Base-by-base conservation (phyloP, 1,284 basidiomycete genomes). In the Cutaneotrichosporon mucoides region DNA sequence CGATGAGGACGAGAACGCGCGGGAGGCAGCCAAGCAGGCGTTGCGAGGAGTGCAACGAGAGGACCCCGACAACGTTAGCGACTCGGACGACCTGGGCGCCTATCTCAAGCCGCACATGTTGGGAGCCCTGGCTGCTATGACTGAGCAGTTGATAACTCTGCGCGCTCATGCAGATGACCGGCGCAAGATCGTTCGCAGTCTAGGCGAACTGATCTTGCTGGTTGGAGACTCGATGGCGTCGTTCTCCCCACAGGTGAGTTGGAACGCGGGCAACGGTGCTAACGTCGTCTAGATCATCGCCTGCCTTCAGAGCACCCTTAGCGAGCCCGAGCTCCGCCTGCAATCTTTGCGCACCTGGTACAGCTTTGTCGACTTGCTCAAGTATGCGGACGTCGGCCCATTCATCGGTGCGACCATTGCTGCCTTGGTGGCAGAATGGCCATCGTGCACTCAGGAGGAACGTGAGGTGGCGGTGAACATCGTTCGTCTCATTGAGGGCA, bases 381-480 rank as follows among this genome's bases (percentile, higher is more conserved):
- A 82, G 5, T 83, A 85, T 34, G 77, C 79, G 41, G 93, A 98
- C 62, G 81, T 95, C 34, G 89, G 90, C 1, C 86, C 90, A 1
- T 87, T 92, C 71, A 83, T 96, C 46, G 93, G 92, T 3, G 85
- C 90, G 5, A 96, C 92, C 0, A 90, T 88, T 36, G 94, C 96
- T 1, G 86, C 90, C 0, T 82, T 98, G 48, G 84, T 94, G 6
- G 82, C 86, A 1, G 82, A 84, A 1, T 99, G 96, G 96, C 10
- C 53, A 6, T 79, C 77, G 1, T 85, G 98, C 57, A 83, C 84
- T 11, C 58, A 76, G 0, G 70, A 75, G 5, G 84, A 86, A 52
- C 84, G 83, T 13, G 73, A 78, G 1, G 74, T 83, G 1, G 90
- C 89, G 0, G 81, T 76, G 45, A 73, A 81, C 43, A 88, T 87